Evolutionary conservation across 139 green algal species (phyloP).

Genomic region (Picochlorum sp.): DNA sequence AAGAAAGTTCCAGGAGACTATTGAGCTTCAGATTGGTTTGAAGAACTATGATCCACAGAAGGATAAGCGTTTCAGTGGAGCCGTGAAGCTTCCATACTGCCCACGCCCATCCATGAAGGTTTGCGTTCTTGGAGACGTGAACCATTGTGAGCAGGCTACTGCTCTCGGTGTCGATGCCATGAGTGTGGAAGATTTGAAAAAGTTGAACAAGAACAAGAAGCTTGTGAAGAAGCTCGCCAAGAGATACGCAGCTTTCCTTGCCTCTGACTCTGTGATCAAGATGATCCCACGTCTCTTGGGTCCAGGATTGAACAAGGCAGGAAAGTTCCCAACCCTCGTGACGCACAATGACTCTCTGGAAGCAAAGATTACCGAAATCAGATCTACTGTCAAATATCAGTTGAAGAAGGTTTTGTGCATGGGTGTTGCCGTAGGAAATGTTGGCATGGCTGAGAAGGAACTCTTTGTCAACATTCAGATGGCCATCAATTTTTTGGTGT

Average conservation of each 20-base stretch:
- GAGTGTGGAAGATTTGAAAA: slow-evolving; percentile 96
- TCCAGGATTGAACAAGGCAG: slow-evolving; percentile 98
- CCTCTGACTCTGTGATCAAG: slow-evolving; percentile 98
- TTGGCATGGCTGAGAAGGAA: slow-evolving; percentile 81
- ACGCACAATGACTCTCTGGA: slow-evolving; percentile 74
- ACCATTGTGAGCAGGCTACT: slow-evolving; percentile 93
- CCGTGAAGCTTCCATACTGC: slow-evolving; percentile 93
- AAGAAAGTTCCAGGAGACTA: slow-evolving; percentile 96
- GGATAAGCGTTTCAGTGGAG: slow-evolving; percentile 99
- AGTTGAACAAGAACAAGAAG: slow-evolving; percentile 99
- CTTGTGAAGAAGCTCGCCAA: slow-evolving; percentile 97
- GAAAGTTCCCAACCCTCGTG: slow-evolving; percentile 94
- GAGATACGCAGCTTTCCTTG: slow-evolving; percentile 94
- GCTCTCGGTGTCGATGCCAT: slow-evolving; percentile 79
- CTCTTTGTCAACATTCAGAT: slow-evolving; percentile 78
- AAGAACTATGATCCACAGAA: slow-evolving; percentile 99
- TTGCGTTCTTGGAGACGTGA: slow-evolving; percentile 96
- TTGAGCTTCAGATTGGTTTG: slow-evolving; percentile 98
- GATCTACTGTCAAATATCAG: slow-evolving; percentile 97
- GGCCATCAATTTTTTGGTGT: slow-evolving; percentile 97
- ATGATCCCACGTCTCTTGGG: slow-evolving; percentile 95
- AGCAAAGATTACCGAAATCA: slow-evolving; percentile 84
- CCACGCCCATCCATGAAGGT: slow-evolving; percentile 89
- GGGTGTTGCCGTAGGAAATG: slow-evolving; percentile 92
- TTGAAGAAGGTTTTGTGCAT: slow-evolving; percentile 99